A percentile compares a stretch with the other conserved stretches of the same genome.
Evolutionary conservation across 2,329 filamentous ascomycete genomes (phyloP).

Genomic region (Fusarium protoensiforme): DNA sequence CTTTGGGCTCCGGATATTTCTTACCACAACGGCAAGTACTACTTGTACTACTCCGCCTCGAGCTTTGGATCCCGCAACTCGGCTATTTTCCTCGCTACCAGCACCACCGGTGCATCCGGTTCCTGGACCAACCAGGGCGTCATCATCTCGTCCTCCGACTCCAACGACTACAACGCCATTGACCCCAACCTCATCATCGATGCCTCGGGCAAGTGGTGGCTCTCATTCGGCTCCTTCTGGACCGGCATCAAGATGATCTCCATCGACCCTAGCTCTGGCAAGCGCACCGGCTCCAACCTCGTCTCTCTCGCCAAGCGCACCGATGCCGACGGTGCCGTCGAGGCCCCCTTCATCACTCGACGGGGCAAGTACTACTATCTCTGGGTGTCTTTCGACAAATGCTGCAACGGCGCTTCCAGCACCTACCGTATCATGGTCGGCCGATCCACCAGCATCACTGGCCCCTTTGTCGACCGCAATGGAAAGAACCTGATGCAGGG

Average conservation of each 20-base stretch:
- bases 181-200: slow-evolving; percentile 46
- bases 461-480: slow-evolving; percentile 42
- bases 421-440: slow-evolving; percentile 49
- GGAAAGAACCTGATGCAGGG: slow-evolving; percentile 43
- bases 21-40: slow-evolving; percentile 46
- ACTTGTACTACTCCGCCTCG: slow-evolving; percentile 48
- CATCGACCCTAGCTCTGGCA: slow-evolving; percentile 41
- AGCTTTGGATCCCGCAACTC: slow-evolving; percentile 42
- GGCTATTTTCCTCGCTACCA: slow-evolving; percentile 47
- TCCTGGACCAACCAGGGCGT: slow-evolving; percentile 46
- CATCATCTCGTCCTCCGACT: slow-evolving; percentile 39
- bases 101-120: slow-evolving; percentile 43
- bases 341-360: slow-evolving; percentile 45
- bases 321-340: slow-evolving; percentile 36
- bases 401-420: slow-evolving; percentile 44
- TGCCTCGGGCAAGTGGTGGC: slow-evolving; percentile 44
- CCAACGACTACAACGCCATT: slow-evolving; percentile 45
- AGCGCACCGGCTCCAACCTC: slow-evolving; percentile 34
- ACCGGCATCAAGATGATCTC: slow-evolving; percentile 46
- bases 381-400: slow-evolving; percentile 48
- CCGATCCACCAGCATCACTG: slow-evolving; percentile 43
- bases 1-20: slow-evolving; percentile 66
- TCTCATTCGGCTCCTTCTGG: slow-evolving; percentile 48
- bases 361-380: slow-evolving; percentile 47
- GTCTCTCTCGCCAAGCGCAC: slow-evolving; percentile 43